Conservation (phyloP, 805 yeast species). For the Saccharomycopsis sp. region DNA sequence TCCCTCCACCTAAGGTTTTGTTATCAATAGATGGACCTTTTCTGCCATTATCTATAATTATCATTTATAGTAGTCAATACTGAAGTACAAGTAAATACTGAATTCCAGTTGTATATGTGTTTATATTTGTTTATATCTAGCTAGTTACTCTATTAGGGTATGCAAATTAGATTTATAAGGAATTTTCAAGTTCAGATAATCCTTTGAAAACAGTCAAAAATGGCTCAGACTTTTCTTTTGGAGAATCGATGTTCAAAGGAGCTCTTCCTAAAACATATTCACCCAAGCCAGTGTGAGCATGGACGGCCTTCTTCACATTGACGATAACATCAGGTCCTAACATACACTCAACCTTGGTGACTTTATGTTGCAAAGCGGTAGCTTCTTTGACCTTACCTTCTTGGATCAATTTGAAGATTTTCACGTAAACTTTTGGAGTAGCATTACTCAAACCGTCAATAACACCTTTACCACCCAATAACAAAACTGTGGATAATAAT, state of each 20-base stretch:
- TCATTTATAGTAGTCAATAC: too few species aligned
- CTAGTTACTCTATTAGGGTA: too few species aligned
- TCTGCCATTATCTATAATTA: too few species aligned
- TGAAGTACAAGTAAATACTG: too few species aligned
- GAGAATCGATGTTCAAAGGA: conserved; percentile 38
- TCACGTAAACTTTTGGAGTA: conserved; percentile 43
- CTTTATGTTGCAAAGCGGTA: conserved; percentile 35
- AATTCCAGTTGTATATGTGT: too few species aligned
- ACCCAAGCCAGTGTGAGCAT: conserved; percentile 35
- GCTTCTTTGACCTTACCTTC: conserved; percentile 39
- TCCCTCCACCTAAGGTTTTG: too few species aligned
- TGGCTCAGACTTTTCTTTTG: conserved; percentile 29
- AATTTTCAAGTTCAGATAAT: conserved; percentile 4
- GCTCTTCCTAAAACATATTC: conserved; percentile 40
- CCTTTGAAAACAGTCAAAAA: conserved; percentile 6
- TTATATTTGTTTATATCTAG: too few species aligned
- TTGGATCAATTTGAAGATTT: conserved; percentile 33
- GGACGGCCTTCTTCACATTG: conserved; percentile 41
- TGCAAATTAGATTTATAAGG: too few species aligned
- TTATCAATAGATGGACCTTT: too few species aligned
- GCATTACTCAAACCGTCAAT: conserved; percentile 49
- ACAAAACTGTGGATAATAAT: conserved; percentile 39
- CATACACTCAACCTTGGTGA: conserved; percentile 41
- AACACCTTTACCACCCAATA: conserved; percentile 44
- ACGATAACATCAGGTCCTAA: conserved; percentile 39